Evolutionary conservation across 2,329 filamentous ascomycete species (phyloP).

Genomic region (Ophiobolus disseminans): DNA sequence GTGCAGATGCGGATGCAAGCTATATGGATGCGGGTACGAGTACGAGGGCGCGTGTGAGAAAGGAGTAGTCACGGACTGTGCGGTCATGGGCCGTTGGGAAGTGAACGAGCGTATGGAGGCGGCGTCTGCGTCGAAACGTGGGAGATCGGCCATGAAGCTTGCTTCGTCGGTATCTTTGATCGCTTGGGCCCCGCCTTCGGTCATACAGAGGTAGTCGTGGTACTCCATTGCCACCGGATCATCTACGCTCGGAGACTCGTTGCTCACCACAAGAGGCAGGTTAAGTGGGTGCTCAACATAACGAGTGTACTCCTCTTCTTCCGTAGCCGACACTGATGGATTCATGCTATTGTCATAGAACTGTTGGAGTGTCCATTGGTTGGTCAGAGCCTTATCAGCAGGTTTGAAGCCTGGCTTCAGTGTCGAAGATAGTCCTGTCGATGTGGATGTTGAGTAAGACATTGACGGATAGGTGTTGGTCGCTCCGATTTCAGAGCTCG

Average conservation of each 20-base stretch:
- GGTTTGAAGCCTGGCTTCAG: conserved; percentile 53
- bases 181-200: conserved; percentile 27
- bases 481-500: conserved; percentile 23
- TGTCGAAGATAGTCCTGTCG: conserved; percentile 35
- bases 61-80: conserved; percentile 37
- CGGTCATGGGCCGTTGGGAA: conserved; percentile 35
- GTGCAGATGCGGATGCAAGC: conserved; percentile 23
- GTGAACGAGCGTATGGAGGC: conserved; percentile 35
- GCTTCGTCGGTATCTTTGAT: conserved; percentile 28
- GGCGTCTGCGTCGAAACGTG: conserved; percentile 31
- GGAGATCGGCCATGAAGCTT: conserved; percentile 19
- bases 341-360: conserved; percentile 86
- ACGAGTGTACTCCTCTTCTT: conserved; percentile 84
- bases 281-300: conserved; percentile 90
- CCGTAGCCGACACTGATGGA: conserved; percentile 76
- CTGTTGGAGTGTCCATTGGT: conserved; percentile 87
- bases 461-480: conserved; percentile 30
- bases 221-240: conserved; percentile 69
- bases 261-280: conserved; percentile 80
- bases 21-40: conserved; percentile 26
- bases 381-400: conserved; percentile 79
- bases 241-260: conserved; percentile 64
- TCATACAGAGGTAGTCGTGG: conserved; percentile 76
- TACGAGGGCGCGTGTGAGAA: conserved; percentile 43
- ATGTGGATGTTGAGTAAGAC: conserved; percentile 36